These are phyloP conservation scores for Ascochyta clinopodiicola DNA, from an alignment of 2,329 filamentous ascomycete species.

Conservation along the genomic window DNA sequence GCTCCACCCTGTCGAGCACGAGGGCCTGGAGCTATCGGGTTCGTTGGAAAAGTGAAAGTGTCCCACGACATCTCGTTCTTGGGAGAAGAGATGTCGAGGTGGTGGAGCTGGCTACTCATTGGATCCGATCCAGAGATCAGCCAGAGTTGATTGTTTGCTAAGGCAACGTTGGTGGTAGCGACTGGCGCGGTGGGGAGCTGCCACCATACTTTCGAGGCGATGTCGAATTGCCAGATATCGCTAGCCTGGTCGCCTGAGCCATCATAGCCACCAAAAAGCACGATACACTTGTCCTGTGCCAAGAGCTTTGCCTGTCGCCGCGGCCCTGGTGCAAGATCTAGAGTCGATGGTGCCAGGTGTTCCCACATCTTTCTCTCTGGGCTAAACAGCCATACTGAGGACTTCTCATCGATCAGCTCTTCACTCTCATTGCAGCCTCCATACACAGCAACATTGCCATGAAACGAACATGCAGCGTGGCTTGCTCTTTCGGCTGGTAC, in stretches of 20 bases:
- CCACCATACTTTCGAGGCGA: constrained; percentile 30
- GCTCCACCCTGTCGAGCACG: constrained; percentile 48
- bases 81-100: constrained; percentile 30
- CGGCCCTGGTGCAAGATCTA: constrained; percentile 27
- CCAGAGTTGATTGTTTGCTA: constrained; percentile 49
- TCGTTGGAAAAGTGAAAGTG: constrained; percentile 51
- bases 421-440: constrained; percentile 47
- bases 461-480: constrained; percentile 51
- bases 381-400: constrained; percentile 52
- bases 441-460: constrained; percentile 49
- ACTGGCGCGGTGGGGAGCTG: constrained; percentile 36
- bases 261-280: constrained; percentile 39
- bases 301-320: constrained; percentile 31
- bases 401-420: constrained; percentile 43
- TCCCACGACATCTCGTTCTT: constrained; percentile 44
- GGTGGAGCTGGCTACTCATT: constrained; percentile 39
- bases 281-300: constrained; percentile 24
- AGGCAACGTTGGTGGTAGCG: constrained; percentile 43
- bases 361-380: constrained; percentile 39
- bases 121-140: constrained; percentile 47
- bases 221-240: constrained; percentile 37
- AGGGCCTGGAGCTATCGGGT: constrained; percentile 53
- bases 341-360: constrained; percentile 22
- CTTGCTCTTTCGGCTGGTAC: constrained; percentile 47
- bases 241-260: constrained; percentile 31